Base-by-base conservation (phyloP, 2,329 filamentous ascomycete genomes). In the Aspergillus aculeatinus region DNA sequence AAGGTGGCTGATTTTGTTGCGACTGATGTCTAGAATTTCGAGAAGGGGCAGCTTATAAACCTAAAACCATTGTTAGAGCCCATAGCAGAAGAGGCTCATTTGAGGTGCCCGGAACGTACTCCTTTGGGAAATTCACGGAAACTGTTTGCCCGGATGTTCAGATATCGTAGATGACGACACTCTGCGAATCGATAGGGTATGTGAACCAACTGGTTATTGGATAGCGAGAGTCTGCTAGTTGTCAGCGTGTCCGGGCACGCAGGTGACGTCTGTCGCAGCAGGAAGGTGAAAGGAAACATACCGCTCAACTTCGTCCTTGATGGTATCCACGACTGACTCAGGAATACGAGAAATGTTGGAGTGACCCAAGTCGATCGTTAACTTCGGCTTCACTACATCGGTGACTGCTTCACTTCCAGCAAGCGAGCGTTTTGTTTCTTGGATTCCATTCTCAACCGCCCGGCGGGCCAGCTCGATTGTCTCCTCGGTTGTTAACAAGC, bases 1-100 rank as follows among this genome's bases (percentile, higher is more conserved):
- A 2, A 98, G 83, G 10, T 85, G 80, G 51, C 85, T 85, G 62
- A 98, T 87, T 74, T 89, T 91, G 74, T 98, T 98, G 68, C 91
- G 87, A 73, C 92, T 93, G 57, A 98, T 83, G 77, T 98, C 94
- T 62, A 98, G 85, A 60, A 97, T 96, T 77, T 98, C 93, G 58
- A 98, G 85, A 35, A 92, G 90, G 55, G 86, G 88, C 63, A 98
- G 83, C 74, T 92, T 88, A 73, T 94, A 93, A 60, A 98, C 85
- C 92, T 96, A 72, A 23, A 64, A 65, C 54, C 69, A 58, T 49
- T 16, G 51, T 68, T 48, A 72, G 64, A 48, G 57, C 35, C 19
- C 5, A n/a, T n/a, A n/a, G 31, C 9, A 16, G 19, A 3, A 29
- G 16, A 12, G 33, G 33, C 14, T 2, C 6, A 25, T 12, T 14